These are phyloP conservation scores for Miscanthus sacchariflorus DNA, from an alignment of 202 grass and related monocot genomes.

Conservation along the genomic window DNA sequence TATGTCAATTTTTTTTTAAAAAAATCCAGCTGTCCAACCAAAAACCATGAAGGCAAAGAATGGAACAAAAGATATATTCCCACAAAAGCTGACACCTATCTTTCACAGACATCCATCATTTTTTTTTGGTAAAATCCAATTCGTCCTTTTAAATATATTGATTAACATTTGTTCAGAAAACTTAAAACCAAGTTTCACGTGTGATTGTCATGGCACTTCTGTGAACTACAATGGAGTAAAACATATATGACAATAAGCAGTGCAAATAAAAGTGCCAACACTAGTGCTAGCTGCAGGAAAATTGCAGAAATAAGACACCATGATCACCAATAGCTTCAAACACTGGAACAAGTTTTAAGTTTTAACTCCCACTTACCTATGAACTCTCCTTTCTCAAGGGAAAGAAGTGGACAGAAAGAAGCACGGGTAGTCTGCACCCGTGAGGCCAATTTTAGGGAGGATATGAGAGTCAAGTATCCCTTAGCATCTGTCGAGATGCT, in stretches of 20 bases:
- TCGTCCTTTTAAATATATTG: background rate
- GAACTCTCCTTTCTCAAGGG: conserved; percentile 98
- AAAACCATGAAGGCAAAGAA: background rate
- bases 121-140: conserved; percentile 10
- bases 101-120: conserved; percentile 10
- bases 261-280: background rate
- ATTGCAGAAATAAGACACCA: conserved; percentile 2
- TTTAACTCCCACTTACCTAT: conserved; percentile 65
- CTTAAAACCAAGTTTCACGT: background rate
- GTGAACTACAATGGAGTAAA: conserved; percentile 11
- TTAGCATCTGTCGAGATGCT: conserved; percentile 77
- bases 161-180: conserved; percentile 25
- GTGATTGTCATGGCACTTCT: background rate
- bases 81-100: conserved; percentile 3
- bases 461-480: conserved; percentile 88
- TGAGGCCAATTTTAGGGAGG: conserved; percentile 82
- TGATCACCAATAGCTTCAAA: conserved; percentile 22
- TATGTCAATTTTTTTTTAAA: background rate
- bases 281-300: conserved; percentile 9
- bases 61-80: background rate
- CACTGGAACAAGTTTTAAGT: background rate
- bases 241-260: conserved; percentile 13
- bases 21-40: conserved; percentile 3
- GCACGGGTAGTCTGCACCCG: conserved; percentile 65
- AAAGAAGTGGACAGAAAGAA: conserved; percentile 98